Evolutionary conservation across 2,329 filamentous ascomycete genomes (phyloP), one percentile per base, ranked within the genome.

Genomic region (Macroventuria anomochaeta): DNA sequence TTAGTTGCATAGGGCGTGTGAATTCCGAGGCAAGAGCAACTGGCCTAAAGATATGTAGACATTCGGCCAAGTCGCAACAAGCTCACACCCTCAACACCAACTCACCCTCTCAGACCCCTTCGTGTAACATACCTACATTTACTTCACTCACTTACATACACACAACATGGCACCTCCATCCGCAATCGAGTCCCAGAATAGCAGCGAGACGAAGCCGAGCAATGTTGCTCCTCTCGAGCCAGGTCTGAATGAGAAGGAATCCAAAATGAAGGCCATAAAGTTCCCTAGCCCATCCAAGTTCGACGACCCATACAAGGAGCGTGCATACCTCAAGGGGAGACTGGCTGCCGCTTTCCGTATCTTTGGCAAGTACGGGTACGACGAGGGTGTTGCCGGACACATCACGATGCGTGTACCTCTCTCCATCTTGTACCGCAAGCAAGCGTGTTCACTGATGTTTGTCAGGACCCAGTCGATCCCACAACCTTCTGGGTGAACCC

Each of bases 401-500:
- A 87, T 88, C 59, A 87, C 84, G 1, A 65, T 87, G 21, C 78
- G 84, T 21, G 83, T 74, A 57, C 13, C 65, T 62, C 17, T 18
- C 21, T 17, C 11, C 12, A 15, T 18, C 36, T 0, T 17, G 13
- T 15, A 21, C 13, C 11, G 10, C 26, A 25, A 31, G 13, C 2
- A 4, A 26, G 23, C 23, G 5, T 20, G 7, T 6, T 20, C 25
- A 23, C 53, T 62, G 25, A 65, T 23, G 13, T 25, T 21, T 32
- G 12, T 11, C 36, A 73, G 71, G 73, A 88, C 57, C 85, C 85
- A 0, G 80, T 87, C 6, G 80, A 85, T 32, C 81, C 83, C 0
- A 71, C 76, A 5, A 83, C 80, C 0, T 87, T 88, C 74, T 88
- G 85, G 86, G 84, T 89, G 4, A 88, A 88, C 60, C 86, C 86